Percentiles rank a stretch among this genome's conserved stretches.
These are phyloP conservation scores for Talaromyces marneffei DNA, from an alignment of 2,329 filamentous ascomycete species.

Conservation along the genomic window DNA sequence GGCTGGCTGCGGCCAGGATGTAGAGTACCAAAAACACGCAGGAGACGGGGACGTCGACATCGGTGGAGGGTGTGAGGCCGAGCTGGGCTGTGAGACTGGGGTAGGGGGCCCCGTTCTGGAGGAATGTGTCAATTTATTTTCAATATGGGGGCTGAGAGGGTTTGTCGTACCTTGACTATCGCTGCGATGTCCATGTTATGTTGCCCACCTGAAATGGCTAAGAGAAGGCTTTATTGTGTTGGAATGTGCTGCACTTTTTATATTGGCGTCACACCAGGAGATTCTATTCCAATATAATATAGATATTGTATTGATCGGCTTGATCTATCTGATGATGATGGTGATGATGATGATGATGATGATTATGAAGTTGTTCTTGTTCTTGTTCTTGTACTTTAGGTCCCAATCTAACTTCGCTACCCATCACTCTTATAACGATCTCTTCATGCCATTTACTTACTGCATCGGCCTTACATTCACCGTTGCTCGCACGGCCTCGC, in stretches of 20 bases:
- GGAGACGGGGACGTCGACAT: conserved; percentile 60
- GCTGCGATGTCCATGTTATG: background rate
- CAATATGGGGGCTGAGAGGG: background rate
- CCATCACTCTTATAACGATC: background rate
- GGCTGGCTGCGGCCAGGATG: conserved; percentile 35
- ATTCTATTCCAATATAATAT: no score
- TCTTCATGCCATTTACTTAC: background rate
- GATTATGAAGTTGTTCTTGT: background rate
- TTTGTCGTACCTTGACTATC: background rate
- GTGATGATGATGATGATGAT: no score
- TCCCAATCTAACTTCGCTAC: background rate
- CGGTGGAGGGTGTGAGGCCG: conserved; percentile 48
- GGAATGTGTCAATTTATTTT: background rate
- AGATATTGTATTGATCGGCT: no score
- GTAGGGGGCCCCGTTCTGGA: conserved; percentile 25
- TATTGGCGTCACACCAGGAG: background rate
- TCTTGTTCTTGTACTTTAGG: background rate
- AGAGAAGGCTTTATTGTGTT: no score
- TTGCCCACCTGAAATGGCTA: background rate
- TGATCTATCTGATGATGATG: background rate
- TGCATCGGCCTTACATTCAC: background rate
- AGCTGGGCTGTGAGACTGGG: conserved; percentile 25
- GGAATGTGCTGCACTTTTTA: background rate
- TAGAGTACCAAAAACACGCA: conserved; percentile 55
- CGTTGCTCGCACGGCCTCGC: background rate